Evolutionary conservation across 495 filamentous ascomycete species (phyloP).

Genomic region (Aspergillus funiculosus): DNA sequence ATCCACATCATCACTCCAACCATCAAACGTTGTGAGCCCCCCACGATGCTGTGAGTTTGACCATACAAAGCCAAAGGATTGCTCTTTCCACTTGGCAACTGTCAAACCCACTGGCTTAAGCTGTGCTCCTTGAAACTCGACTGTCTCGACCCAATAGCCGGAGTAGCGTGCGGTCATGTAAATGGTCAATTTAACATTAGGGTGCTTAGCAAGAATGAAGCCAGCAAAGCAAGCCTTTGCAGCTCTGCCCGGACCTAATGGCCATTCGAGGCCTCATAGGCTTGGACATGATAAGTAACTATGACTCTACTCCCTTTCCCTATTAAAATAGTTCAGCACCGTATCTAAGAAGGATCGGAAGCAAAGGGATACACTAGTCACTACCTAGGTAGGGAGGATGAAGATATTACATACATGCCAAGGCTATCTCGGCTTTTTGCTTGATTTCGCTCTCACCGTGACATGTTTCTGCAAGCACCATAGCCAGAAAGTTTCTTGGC

Average conservation of each 20-base stretch:
- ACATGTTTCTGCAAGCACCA: background rate
- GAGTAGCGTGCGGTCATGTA: conserved; percentile 19
- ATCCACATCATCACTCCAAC: too few species aligned
- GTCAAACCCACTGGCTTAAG: conserved; percentile 9
- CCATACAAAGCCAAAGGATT: conserved; percentile 16
- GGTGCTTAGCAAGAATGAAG: conserved; percentile 3
- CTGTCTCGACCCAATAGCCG: conserved; percentile 17
- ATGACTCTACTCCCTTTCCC: background rate
- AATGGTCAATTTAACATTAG: conserved; percentile 6
- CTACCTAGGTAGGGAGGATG: background rate
- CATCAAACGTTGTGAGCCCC: too few species aligned
- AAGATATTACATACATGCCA: background rate
- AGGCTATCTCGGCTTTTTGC: background rate
- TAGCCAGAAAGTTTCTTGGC: background rate
- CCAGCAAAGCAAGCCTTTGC: background rate
- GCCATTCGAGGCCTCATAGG: background rate
- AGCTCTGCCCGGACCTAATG: background rate
- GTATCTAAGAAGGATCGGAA: background rate
- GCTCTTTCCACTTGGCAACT: conserved; percentile 6
- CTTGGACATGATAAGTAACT: background rate
- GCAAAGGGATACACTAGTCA: too few species aligned
- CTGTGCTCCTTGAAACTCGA: conserved; percentile 3
- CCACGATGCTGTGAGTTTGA: conserved; percentile 16
- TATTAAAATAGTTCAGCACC: background rate
- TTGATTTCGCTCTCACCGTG: background rate